phyloP scores from a whole-genome alignment of 768 basidiomycete species.

The Boletus bicolor region DNA sequence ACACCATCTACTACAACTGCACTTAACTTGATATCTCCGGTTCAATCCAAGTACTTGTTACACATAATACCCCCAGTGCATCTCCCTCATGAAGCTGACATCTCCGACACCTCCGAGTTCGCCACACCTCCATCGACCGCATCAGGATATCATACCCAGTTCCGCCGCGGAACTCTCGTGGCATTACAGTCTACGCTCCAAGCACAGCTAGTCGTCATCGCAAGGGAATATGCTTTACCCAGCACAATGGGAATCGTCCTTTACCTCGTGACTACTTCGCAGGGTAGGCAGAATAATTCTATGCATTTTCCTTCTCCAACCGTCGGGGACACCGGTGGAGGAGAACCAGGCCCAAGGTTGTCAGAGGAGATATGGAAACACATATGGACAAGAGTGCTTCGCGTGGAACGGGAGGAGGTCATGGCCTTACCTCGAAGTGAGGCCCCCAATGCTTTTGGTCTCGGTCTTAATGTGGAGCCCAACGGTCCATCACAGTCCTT shows the following conservation, averaged over 20 bases:
- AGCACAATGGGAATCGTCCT: conserved; percentile 79
- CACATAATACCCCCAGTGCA: conserved; percentile 79
- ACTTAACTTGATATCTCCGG: conserved; percentile 35
- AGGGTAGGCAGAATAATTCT: conserved; percentile 14
- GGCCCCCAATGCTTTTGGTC: conserved; percentile 40
- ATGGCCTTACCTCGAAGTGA: conserved; percentile 32
- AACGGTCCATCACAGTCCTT: conserved; percentile 30
- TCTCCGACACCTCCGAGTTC: conserved; percentile 42
- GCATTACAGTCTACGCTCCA: conserved; percentile 82
- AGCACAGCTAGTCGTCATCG: conserved; percentile 81
- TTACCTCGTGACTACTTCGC: conserved; percentile 60
- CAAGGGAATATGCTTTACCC: conserved; percentile 90
- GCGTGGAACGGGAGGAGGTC: conserved; percentile 51
- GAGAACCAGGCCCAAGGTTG: conserved; percentile 73
- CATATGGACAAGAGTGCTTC: conserved; percentile 74
- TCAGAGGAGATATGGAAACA: conserved; percentile 87
- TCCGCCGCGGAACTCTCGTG: conserved; percentile 81
- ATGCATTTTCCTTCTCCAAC: conserved; percentile 16
- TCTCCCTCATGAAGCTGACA: conserved; percentile 62
- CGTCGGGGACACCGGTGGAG: conserved; percentile 33
- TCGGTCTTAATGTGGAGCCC: conserved; percentile 43
- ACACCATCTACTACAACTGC: conserved; percentile 45
- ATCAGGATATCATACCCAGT: conserved; percentile 76
- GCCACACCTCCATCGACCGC: conserved; percentile 53
- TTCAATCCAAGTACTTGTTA: conserved; percentile 68